phyloP scores from a whole-genome alignment of 805 yeast species.

The Grigorovia yakushimaensis region DNA sequence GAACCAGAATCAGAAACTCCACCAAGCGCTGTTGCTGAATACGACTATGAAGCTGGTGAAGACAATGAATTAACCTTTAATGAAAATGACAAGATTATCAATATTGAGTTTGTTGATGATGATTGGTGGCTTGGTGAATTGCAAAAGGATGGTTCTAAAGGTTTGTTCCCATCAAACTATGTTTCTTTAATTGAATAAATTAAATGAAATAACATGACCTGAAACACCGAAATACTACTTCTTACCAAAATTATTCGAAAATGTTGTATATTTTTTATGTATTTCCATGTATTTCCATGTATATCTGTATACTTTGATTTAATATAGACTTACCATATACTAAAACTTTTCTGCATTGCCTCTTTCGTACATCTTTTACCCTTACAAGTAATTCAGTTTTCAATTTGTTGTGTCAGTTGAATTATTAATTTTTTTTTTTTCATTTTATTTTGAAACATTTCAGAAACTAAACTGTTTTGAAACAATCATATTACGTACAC shows the following conservation, averaged over 20 bases:
- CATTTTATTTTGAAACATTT: not conserved
- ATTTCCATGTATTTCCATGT: not conserved
- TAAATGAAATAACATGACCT: too few relatives aligned
- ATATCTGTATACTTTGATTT: not conserved
- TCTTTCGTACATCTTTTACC: too few relatives aligned
- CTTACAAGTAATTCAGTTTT: too few relatives aligned
- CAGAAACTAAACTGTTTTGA: not conserved
- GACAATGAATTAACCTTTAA: constrained; percentile 80
- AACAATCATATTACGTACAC: not conserved
- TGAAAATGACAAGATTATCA: constrained; percentile 73
- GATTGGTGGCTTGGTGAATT: constrained; percentile 96
- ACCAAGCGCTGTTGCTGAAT: constrained; percentile 62
- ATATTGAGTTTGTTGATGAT: constrained; percentile 82
- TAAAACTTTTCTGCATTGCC: not conserved
- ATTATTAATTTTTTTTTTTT: not conserved
- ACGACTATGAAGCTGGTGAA: constrained; percentile 86
- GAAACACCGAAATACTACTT: too few relatives aligned
- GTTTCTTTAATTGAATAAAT: constrained; percentile 34
- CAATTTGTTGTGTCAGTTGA: not conserved
- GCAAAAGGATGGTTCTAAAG: constrained; percentile 54
- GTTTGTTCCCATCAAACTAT: constrained; percentile 88
- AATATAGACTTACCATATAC: not conserved
- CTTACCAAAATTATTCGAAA: too few relatives aligned
- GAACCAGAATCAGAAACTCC: constrained; percentile 20
- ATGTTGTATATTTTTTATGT: too few relatives aligned